Percentiles rank a stretch among this genome's conserved stretches.
These are phyloP conservation scores for Echites panduratus DNA, from an alignment of 257 asterid genomes.

Conservation along the genomic window DNA sequence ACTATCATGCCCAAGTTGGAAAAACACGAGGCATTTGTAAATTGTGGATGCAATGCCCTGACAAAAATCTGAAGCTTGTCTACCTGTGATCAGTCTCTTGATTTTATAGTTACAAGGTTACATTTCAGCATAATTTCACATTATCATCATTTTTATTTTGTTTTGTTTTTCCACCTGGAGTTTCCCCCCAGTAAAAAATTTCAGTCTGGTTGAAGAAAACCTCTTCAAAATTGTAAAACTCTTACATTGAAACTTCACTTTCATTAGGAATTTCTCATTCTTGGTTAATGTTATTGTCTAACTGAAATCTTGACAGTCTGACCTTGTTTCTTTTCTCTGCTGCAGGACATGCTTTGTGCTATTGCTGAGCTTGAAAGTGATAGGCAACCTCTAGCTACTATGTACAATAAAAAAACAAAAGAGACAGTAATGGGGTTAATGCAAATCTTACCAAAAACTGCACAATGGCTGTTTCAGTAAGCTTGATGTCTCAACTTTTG, in stretches of 20 bases:
- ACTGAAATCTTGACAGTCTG: conserved; percentile 10
- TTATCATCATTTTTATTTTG: not conserved
- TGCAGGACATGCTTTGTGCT: conserved; percentile 88
- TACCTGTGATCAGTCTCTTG: not conserved
- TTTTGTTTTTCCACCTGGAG: not conserved
- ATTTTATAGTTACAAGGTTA: not conserved
- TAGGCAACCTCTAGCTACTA: conserved; percentile 64
- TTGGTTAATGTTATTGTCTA: not conserved
- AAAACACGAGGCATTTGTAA: not conserved
- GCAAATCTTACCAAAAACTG: conserved; percentile 74
- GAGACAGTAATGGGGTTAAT: conserved; percentile 63
- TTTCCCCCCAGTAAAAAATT: not conserved
- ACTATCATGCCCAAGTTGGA: not conserved
- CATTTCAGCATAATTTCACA: not conserved
- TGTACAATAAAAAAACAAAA: conserved; percentile 54
- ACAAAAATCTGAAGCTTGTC: not conserved
- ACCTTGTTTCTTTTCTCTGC: conserved; percentile 15
- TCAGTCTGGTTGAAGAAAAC: not conserved
- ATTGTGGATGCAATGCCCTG: not conserved
- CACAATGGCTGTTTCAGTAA: conserved; percentile 75
- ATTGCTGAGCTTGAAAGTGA: conserved; percentile 91
- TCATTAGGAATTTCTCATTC: not conserved
- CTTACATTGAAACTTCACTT: not conserved
- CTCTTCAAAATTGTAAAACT: not conserved
- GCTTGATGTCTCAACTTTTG: not conserved